Evolutionary conservation across 78 protist species (phyloP), one percentile per base, ranked within the genome.

Genomic region (Dictyostelium firmibasis): DNA sequence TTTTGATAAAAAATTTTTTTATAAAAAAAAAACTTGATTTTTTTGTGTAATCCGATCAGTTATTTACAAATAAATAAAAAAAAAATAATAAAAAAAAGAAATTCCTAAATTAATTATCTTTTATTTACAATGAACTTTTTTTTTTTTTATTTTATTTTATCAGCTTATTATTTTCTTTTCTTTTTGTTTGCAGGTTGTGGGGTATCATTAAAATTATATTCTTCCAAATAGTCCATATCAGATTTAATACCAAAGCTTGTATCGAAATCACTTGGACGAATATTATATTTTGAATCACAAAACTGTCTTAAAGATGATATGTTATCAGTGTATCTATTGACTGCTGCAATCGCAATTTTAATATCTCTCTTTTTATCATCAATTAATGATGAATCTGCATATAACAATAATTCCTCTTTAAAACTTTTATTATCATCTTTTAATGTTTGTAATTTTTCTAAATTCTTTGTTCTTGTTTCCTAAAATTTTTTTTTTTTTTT

Each of bases 261-360:
- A 79, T 78, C 31, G 62, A 87, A 87, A 43, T 87, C 93, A 29
- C 41, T 33, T 23, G n/a, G 29, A 8, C 27, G n/a, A 14, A 87
- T 62, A 14, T 23, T 41, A 81, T 36, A 78, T 79, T 87, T 87
- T 47, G 69, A 57, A 79, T 87, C 93, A 43, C 93, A 87, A 64
- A n/a, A 87, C 7, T 57, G 31, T 78, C 85, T 87, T 20, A 87
- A 27, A 18, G 72, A 35, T 35, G 83, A 57, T 9, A 87, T 87
- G 29, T 87, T 87, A 23, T 87, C 93, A 2, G 85, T 78, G 29
- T 87, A 57, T 79, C 93, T 76, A n/a, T 87, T 87, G 0, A 35
- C 85, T 1, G 93, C 93, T 6, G n/a, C 64, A 29, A 78, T 69
- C 29, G 86, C 93, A 27, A 78, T 79, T 36, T 76, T 76, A 4